Evolutionary conservation across 2,329 filamentous ascomycete genomes (phyloP).

Genomic region (Penicillium capsulatum): DNA sequence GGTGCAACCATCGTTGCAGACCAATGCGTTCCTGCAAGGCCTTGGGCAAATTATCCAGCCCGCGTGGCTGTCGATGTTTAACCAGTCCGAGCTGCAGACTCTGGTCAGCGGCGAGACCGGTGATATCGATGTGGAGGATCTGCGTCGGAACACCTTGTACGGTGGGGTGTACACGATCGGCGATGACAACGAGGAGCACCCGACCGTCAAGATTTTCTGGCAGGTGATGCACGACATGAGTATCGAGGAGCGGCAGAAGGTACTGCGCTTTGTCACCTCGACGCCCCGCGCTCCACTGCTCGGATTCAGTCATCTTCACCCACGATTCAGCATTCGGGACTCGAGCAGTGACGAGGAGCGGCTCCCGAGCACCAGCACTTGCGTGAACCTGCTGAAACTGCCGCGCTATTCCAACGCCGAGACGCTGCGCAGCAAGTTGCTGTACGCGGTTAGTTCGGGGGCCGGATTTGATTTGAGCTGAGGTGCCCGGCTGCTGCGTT

Average conservation of each 20-base stretch:
- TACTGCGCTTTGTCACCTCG: slow-evolving; percentile 93
- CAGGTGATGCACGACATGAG: slow-evolving; percentile 72
- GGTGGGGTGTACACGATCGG: slow-evolving; percentile 84
- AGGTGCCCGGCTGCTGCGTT: slow-evolving; percentile 6
- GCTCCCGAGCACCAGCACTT: slow-evolving; percentile 90
- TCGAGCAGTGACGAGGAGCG: slow-evolving; percentile 69
- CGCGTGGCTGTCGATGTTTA: slow-evolving; percentile 97
- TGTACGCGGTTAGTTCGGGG: slow-evolving; percentile 85
- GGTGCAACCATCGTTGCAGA: slow-evolving; percentile 74
- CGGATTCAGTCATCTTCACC: slow-evolving; percentile 81
- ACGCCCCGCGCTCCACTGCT: slow-evolving; percentile 85
- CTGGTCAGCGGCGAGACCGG: slow-evolving; percentile 84
- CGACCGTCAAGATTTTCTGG: slow-evolving; percentile 86
- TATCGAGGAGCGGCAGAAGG: slow-evolving; percentile 73
- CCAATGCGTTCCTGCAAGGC: slow-evolving; percentile 79
- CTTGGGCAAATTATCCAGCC: slow-evolving; percentile 85
- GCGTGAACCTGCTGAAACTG: slow-evolving; percentile 89
- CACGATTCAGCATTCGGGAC: slow-evolving; percentile 85
- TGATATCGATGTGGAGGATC: slow-evolving; percentile 80
- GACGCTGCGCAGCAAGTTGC: slow-evolving; percentile 69
- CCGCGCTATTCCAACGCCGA: slow-evolving; percentile 69
- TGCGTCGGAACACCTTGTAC: slow-evolving; percentile 79
- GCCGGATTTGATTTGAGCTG: slow-evolving; percentile 78
- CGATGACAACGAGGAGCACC: slow-evolving; percentile 82
- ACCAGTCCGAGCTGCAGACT: slow-evolving; percentile 88